Evolutionary conservation across 805 yeast species (phyloP).

Genomic region (Hanseniaspora vineae): DNA sequence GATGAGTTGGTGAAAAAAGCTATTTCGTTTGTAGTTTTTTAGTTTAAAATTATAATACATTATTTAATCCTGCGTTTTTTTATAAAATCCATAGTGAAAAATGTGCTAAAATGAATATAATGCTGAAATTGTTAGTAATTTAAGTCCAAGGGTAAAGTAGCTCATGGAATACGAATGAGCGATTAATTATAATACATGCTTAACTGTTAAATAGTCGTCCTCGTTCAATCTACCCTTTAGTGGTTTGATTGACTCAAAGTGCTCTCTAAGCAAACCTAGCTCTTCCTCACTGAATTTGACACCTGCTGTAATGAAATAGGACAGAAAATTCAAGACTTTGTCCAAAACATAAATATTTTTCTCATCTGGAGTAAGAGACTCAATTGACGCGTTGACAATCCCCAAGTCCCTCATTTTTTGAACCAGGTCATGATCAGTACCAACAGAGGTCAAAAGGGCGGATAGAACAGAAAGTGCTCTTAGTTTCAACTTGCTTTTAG

Average conservation of each 20-base stretch:
- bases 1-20: too few relatives aligned
- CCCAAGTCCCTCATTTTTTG: slow-evolving; percentile 25
- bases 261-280: slow-evolving; percentile 22
- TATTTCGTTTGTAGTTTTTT: background rate
- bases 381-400: slow-evolving; percentile 18
- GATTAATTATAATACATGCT: slow-evolving; percentile 26
- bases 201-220: slow-evolving; percentile 40
- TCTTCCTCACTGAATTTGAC: slow-evolving; percentile 37
- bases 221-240: slow-evolving; percentile 37
- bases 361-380: slow-evolving; percentile 15
- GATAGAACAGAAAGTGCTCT: background rate
- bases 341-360: slow-evolving; percentile 39
- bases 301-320: slow-evolving; percentile 31
- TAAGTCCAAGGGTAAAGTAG: too few relatives aligned
- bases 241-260: slow-evolving; percentile 27
- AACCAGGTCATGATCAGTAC: slow-evolving; percentile 26
- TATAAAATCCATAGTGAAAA: slow-evolving; percentile 3
- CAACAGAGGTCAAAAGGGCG: slow-evolving; percentile 41
- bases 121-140: slow-evolving; percentile 9
- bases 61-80: slow-evolving; percentile 6
- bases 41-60: background rate
- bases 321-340: slow-evolving; percentile 38
- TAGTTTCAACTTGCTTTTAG: slow-evolving; percentile 28
- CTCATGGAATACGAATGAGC: background rate
- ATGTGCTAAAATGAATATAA: slow-evolving; percentile 9